Conservation (phyloP, 257 asterid genomes). For the Solanum paucissectum region DNA sequence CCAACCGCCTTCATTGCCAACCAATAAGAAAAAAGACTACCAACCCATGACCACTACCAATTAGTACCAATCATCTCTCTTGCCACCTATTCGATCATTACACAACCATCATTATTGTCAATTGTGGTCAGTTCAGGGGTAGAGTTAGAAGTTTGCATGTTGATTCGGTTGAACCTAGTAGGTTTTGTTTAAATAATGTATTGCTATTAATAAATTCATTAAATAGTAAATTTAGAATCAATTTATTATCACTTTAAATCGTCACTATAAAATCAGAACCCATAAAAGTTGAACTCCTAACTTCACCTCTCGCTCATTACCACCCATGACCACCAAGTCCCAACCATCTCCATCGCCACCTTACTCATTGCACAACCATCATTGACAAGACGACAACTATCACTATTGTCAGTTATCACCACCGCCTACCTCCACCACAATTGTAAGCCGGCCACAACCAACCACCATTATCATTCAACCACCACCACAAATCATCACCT, state of each 20-base stretch:
- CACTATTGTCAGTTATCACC: background rate
- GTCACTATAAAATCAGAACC: too few relatives aligned
- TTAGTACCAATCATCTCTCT: background rate
- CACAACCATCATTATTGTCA: background rate
- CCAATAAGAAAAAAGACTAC: background rate
- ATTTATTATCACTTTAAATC: too few relatives aligned
- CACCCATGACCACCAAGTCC: background rate
- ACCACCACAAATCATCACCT: background rate
- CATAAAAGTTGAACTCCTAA: too few relatives aligned
- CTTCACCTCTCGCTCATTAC: too few relatives aligned
- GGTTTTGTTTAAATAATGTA: too few relatives aligned
- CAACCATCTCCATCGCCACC: background rate
- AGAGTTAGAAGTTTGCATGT: too few relatives aligned
- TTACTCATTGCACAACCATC: background rate
- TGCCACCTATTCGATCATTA: background rate
- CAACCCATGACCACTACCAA: background rate
- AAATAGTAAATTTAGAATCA: too few relatives aligned
- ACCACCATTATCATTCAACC: background rate
- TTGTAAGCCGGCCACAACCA: background rate
- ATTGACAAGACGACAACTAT: background rate
- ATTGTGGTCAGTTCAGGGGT: too few relatives aligned
- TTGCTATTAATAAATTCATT: too few relatives aligned
- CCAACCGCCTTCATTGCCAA: background rate
- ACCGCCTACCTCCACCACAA: background rate
- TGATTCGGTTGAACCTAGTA: too few relatives aligned